phyloP scores from a whole-genome alignment of 345 rosid species.

The Gossypium arboreum region DNA sequence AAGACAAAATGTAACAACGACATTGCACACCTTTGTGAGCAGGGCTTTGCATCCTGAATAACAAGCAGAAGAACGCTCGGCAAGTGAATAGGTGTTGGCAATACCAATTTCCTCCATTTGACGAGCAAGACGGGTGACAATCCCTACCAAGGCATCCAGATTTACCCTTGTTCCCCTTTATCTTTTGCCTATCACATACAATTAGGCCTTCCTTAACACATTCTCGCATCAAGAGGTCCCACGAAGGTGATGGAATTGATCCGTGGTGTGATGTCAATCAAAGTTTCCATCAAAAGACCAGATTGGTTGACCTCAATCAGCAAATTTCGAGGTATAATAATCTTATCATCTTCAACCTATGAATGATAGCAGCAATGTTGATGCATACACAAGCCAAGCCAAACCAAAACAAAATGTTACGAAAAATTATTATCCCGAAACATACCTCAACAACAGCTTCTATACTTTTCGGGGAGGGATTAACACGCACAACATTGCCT shows the following conservation, averaged over 20 bases:
- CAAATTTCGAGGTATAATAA: constrained; percentile 82
- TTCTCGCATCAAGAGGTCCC: constrained; percentile 72
- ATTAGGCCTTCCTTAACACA: constrained; percentile 84
- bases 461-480: constrained; percentile 82
- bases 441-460: constrained; percentile 93
- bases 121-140: constrained; percentile 84
- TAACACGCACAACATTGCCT: constrained; percentile 81
- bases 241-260: constrained; percentile 82
- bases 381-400: background rate
- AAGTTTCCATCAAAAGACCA: constrained; percentile 94
- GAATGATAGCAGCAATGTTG: background rate
- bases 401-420: constrained; percentile 9
- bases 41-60: constrained; percentile 84
- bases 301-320: constrained; percentile 94
- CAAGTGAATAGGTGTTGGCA: constrained; percentile 55
- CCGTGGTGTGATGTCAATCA: constrained; percentile 86
- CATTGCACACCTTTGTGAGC: constrained; percentile 68
- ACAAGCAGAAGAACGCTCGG: constrained; percentile 71
- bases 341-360: constrained; percentile 96
- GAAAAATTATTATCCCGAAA: constrained; percentile 14
- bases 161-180: constrained; percentile 86
- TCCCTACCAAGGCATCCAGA: constrained; percentile 86
- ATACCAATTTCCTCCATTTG: constrained; percentile 83
- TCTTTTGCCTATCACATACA: constrained; percentile 85
- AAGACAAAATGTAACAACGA: constrained; percentile 18